Base-by-base conservation (phyloP, 1,284 basidiomycete species). In the Rhodotorula sp. region DNA sequence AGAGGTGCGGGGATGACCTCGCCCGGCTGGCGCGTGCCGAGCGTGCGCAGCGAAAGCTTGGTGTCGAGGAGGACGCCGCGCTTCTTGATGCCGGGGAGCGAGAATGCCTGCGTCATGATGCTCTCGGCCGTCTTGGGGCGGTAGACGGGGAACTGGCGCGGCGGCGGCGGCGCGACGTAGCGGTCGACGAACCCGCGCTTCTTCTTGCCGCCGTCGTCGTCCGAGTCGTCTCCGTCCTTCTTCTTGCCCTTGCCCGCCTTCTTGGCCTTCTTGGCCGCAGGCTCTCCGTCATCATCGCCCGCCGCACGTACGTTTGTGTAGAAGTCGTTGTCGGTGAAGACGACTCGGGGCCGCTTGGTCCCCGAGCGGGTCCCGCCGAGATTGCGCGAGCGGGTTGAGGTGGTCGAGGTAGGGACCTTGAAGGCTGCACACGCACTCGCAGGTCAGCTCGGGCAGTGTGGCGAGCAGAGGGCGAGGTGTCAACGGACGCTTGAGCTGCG, bases 1-100 rank as follows among this genome's bases (percentile, higher is more conserved):
- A 98, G 84, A 3, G 96, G 96, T 17, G 96, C 86, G 10, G 96
- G 97, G 58, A 92, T 88, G 67, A 98, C 85, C 75, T 89, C 91
- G 0, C 90, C 86, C 69, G 89, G 88, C 2, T 92, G 90, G 12
- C 96, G 88, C 65, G 92, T 90, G 48, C 96, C 96, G 2, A 99
- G 87, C 4, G 94, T 89, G 5, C 87, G 86, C 77, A 91, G 88
- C 0, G 91, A 89, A 16, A 88, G 83, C 3, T 87, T 79, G 21
- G 89, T 86, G 12, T 86, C 82, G 16, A 98, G 84, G 13, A 88
- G 77, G 67, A 90, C 87, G 21, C 94, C 91, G 58, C 89, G 80
- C 81, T 87, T 90, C 61, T 84, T 88, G 88, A 99, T 97, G 14
- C 88, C 86, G 1, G 96, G 97, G 75, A 99, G 89, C 9, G 90